These are phyloP conservation scores for Fusarium hostae DNA, from an alignment of 2,329 filamentous ascomycete genomes.

Conservation along the genomic window DNA sequence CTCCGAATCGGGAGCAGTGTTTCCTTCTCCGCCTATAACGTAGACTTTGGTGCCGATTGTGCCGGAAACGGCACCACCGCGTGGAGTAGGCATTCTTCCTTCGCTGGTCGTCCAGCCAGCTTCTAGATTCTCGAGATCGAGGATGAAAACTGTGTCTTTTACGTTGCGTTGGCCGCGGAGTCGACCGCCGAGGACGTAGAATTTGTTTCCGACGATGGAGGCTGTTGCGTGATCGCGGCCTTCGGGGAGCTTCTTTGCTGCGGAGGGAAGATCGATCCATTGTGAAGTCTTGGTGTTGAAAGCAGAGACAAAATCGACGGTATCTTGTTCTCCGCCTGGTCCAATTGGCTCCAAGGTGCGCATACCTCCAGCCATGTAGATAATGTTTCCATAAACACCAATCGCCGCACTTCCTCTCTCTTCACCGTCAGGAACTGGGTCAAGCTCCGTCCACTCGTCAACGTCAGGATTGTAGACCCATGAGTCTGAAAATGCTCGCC, in stretches of 20 bases:
- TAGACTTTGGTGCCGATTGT: slow-evolving; percentile 47
- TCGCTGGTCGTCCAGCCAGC: slow-evolving; percentile 45
- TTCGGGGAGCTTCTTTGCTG: slow-evolving; percentile 46
- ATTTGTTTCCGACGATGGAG: slow-evolving; percentile 45
- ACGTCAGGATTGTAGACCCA: slow-evolving; percentile 47
- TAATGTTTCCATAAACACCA: slow-evolving; percentile 44
- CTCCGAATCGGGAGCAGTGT: slow-evolving; percentile 16
- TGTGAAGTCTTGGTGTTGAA: slow-evolving; percentile 45
- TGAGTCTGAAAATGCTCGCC: slow-evolving; percentile 43
- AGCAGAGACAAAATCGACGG: slow-evolving; percentile 45
- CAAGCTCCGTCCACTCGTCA: slow-evolving; percentile 45
- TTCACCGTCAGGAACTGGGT: slow-evolving; percentile 41
- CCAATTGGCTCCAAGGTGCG: slow-evolving; percentile 29
- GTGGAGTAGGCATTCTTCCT: slow-evolving; percentile 51
- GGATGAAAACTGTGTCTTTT: slow-evolving; percentile 49
- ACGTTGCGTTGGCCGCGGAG: slow-evolving; percentile 46
- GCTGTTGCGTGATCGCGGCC: slow-evolving; percentile 50
- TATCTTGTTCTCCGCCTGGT: slow-evolving; percentile 36
- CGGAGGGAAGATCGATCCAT: slow-evolving; percentile 45
- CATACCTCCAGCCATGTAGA: slow-evolving; percentile 55
- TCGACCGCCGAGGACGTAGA: slow-evolving; percentile 54
- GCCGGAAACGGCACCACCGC: slow-evolving; percentile 49
- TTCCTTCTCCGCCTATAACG: slow-evolving; percentile 53
- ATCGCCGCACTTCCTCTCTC: slow-evolving; percentile 49
- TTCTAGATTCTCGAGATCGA: slow-evolving; percentile 45